Evolutionary conservation across 331 rosid species (phyloP).

Genomic region (Acacia concinna): DNA sequence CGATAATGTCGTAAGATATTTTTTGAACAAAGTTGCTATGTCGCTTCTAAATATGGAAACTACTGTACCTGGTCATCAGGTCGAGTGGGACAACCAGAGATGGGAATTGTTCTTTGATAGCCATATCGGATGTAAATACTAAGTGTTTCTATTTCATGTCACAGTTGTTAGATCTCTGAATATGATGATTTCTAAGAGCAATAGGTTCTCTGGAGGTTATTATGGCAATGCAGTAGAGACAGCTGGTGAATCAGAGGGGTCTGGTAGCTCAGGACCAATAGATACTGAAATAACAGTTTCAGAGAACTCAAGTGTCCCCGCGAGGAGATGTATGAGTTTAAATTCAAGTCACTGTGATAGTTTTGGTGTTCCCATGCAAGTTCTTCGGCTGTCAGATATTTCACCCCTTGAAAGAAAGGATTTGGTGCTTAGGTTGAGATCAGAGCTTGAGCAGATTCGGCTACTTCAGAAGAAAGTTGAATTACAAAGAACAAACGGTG

Average conservation of each 20-base stretch:
- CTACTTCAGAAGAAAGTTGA: slow-evolving; percentile 64
- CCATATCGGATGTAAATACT: slow-evolving; percentile 8
- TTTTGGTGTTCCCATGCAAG: slow-evolving; percentile 49
- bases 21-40: neutral
- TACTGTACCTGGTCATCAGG: neutral
- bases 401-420: slow-evolving; percentile 51
- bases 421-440: slow-evolving; percentile 49
- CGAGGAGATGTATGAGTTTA: slow-evolving; percentile 64
- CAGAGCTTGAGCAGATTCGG: slow-evolving; percentile 70
- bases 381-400: slow-evolving; percentile 57
- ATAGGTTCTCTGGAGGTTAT: slow-evolving; percentile 54
- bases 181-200: slow-evolving; percentile 52
- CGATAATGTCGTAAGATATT: neutral
- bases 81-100: neutral
- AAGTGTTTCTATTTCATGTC: neutral
- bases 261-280: slow-evolving; percentile 73
- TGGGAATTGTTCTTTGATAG: slow-evolving; percentile 20
- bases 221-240: slow-evolving; percentile 45
- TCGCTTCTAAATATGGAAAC: neutral
- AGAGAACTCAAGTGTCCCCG: slow-evolving; percentile 60
- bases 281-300: slow-evolving; percentile 72
- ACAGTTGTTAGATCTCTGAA: slow-evolving; percentile 22
- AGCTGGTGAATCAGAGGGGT: slow-evolving; percentile 74
- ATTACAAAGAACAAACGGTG: slow-evolving; percentile 49
- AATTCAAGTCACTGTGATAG: slow-evolving; percentile 41